Evolutionary conservation across 2,329 filamentous ascomycete species (phyloP).

Genomic region (Chrysoporthe puriensis): DNA sequence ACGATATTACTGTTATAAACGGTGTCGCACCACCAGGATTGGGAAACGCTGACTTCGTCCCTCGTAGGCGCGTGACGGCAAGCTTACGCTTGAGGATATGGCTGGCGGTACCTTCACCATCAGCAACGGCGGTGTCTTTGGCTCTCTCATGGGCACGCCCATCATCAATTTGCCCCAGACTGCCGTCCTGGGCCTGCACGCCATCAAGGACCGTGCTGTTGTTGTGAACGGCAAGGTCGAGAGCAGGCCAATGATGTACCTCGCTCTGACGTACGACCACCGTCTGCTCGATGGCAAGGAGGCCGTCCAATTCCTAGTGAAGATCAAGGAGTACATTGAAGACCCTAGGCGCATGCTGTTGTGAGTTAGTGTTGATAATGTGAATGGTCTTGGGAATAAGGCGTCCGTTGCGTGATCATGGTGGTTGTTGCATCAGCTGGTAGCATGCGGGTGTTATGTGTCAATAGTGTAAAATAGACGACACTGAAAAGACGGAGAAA

Average conservation of each 20-base stretch:
- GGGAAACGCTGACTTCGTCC: slow-evolving; percentile 24
- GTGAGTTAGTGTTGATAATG: slow-evolving; percentile 35
- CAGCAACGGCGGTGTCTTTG: slow-evolving; percentile 96
- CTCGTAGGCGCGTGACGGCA: slow-evolving; percentile 82
- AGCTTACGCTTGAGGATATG: slow-evolving; percentile 99
- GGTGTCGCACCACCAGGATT: neutral
- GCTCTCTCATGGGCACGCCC: slow-evolving; percentile 94
- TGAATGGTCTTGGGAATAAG: neutral
- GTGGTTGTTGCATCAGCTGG: slow-evolving; percentile 10
- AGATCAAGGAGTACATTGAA: slow-evolving; percentile 97
- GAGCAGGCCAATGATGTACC: slow-evolving; percentile 99
- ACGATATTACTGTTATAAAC: neutral
- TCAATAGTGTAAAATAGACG: slow-evolving; percentile 29
- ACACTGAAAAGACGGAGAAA: slow-evolving; percentile 7
- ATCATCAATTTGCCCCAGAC: slow-evolving; percentile 98
- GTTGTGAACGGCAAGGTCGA: slow-evolving; percentile 93
- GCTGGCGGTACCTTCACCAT: slow-evolving; percentile 98
- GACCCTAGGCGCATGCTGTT: slow-evolving; percentile 92
- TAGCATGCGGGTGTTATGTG: slow-evolving; percentile 24
- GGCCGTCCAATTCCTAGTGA: slow-evolving; percentile 93
- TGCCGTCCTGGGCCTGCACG: slow-evolving; percentile 88
- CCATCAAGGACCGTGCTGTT: slow-evolving; percentile 92
- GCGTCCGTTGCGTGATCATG: slow-evolving; percentile 2
- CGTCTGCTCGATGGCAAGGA: slow-evolving; percentile 92
- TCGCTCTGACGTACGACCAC: slow-evolving; percentile 97